Evolutionary conservation across 1,139 yeast species (phyloP).

Genomic region (Scheffersomyces titani): DNA sequence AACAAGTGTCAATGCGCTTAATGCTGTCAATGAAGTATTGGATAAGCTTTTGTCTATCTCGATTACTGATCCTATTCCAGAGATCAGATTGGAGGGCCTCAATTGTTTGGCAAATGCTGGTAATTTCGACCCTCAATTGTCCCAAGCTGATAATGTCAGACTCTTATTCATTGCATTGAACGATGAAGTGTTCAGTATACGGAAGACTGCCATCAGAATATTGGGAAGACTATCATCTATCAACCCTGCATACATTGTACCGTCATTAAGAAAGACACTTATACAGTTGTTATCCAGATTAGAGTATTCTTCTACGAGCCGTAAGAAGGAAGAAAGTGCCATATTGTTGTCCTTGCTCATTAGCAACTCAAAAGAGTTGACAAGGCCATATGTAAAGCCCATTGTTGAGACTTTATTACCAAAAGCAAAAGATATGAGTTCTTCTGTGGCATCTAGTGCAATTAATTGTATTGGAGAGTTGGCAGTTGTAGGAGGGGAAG

Average conservation of each 20-base stretch:
- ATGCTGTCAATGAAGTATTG: constrained; percentile 82
- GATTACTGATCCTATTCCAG: constrained; percentile 87
- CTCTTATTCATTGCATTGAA: constrained; percentile 84
- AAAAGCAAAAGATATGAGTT: constrained; percentile 68
- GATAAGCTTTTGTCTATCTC: constrained; percentile 80
- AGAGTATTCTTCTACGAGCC: constrained; percentile 73
- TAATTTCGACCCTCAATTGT: constrained; percentile 84
- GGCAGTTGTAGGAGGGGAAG: constrained; percentile 87
- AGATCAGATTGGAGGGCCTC: constrained; percentile 78
- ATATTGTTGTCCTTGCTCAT: constrained; percentile 72
- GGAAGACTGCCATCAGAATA: constrained; percentile 76
- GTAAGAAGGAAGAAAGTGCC: constrained; percentile 89
- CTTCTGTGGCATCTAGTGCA: constrained; percentile 85
- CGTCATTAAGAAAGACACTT: constrained; percentile 82
- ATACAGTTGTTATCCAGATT: constrained; percentile 83
- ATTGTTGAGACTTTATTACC: constrained; percentile 82
- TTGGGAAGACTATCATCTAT: constrained; percentile 83
- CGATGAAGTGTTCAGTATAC: constrained; percentile 84
- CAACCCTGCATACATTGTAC: constrained; percentile 95
- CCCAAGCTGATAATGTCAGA: constrained; percentile 90
- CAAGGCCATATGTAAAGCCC: constrained; percentile 89
- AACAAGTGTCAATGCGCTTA: constrained; percentile 79
- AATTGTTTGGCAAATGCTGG: constrained; percentile 62
- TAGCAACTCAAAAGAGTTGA: constrained; percentile 73
- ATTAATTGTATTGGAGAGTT: constrained; percentile 89